phyloP scores from a whole-genome alignment of 2,329 filamentous ascomycete genomes.

The Colletotrichum theobromicola region DNA sequence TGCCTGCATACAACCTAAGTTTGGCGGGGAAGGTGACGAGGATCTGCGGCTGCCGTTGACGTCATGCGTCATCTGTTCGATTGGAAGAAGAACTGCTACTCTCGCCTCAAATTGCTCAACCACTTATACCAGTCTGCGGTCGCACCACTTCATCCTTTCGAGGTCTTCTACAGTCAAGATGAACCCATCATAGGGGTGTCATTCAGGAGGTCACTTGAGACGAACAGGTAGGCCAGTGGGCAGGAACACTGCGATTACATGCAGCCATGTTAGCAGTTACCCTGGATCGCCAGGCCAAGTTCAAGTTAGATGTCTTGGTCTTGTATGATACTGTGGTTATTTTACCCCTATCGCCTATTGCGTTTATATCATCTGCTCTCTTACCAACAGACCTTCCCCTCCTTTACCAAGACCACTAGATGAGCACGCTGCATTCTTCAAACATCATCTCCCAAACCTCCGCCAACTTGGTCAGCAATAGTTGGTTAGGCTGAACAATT shows the following conservation, averaged over 20 bases:
- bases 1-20: background rate
- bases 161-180: background rate
- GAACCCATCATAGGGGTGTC: background rate
- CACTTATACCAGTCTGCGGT: background rate
- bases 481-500: background rate
- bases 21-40: background rate
- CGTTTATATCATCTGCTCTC: background rate
- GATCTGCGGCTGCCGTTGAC: constrained; percentile 13
- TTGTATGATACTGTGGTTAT: background rate
- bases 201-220: background rate
- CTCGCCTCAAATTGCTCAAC: background rate
- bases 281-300: background rate
- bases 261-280: background rate
- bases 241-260: background rate
- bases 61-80: background rate
- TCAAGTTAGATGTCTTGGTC: background rate
- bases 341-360: background rate
- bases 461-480: background rate
- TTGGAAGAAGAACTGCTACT: background rate
- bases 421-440: background rate
- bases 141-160: background rate
- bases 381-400: too few relatives aligned
- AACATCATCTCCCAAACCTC: background rate
- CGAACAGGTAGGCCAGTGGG: background rate
- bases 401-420: background rate